A percentile compares a stretch with the other conserved stretches of the same genome.
Conservation (phyloP, 306 rosid species). For the Prunus mira region DNA sequence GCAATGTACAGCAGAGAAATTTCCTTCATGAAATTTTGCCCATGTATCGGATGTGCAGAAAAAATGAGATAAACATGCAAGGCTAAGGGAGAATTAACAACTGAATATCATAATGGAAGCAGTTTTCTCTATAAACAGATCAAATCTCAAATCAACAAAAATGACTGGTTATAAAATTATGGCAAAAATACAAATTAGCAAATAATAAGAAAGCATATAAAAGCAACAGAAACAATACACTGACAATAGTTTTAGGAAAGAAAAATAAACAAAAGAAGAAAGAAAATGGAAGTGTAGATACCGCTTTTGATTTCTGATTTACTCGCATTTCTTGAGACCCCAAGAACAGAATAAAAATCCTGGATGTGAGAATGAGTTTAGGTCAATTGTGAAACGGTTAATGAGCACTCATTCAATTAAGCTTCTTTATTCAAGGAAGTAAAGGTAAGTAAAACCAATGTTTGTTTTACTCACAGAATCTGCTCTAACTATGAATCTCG, state of each 20-base stretch:
- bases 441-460: neutral
- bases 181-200: neutral
- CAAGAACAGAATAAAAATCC: constrained; percentile 92
- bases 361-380: constrained; percentile 34
- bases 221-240: neutral
- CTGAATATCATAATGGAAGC: neutral
- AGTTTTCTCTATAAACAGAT: neutral
- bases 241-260: neutral
- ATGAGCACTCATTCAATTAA: neutral
- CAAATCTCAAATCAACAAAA: neutral
- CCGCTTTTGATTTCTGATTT: constrained; percentile 98
- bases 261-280: neutral
- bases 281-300: constrained; percentile 26
- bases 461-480: constrained; percentile 56
- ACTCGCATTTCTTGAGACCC: constrained; percentile 78
- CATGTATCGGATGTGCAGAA: neutral
- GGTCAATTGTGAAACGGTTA: constrained; percentile 7
- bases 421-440: neutral
- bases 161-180: neutral
- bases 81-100: neutral
- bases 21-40: neutral
- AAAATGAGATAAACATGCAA: neutral
- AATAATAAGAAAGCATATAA: neutral
- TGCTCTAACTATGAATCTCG: constrained; percentile 77
- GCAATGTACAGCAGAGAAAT: neutral